Base-by-base conservation (phyloP, 192 early-diverging fungal genomes). In the Coemansia sp. region DNA sequence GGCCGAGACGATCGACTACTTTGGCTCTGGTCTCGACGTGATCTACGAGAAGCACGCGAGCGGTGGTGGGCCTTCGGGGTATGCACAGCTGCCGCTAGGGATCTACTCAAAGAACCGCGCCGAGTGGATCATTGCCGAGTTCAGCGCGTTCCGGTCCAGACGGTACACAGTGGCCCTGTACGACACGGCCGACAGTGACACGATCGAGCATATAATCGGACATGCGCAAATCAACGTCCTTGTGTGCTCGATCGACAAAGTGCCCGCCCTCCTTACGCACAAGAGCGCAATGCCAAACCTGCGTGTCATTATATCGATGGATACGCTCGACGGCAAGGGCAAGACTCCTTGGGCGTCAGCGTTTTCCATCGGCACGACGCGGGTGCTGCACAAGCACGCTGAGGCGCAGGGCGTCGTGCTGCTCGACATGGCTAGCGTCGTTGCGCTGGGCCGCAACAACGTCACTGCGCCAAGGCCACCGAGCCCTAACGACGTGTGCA, bases 181-280 rank as follows among this genome's bases (percentile, higher is more conserved):
- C 71, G 94, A 96, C 67, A 92, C 93, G n/a, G 79, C 95, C 4
- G 94, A 91, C 58, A 83, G 87, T 5, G 89, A 92, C 25, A 82
- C 89, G 2, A 76, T 94, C 37, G 85, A 89, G 75, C 92, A 88
- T 58, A 91, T 95, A 20, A 64, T 94, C 35, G 93, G 90, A 67
- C 91, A 93, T 49, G 82, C 91, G 7, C 91, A 92, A 43, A 72
- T 89, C 42, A 68, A 82, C 7, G 72, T 87, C 21, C 59, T 93
- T 12, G 81, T 91, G n/a, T 87, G 88, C 34, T 86, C 84, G 16
- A 26, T 74, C 55, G 84, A 83, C 59, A 77, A 86, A 49, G 48
- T 89, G 18, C 67, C 84, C 48, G 81, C 84, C 46, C 45, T 88
- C 59, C 46, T 92, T 51, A 75, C 77, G 58, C 67, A 86, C 16